Evolutionary conservation across 805 yeast genomes (phyloP).

Genomic region (Wilhelminamyces savonicus): DNA sequence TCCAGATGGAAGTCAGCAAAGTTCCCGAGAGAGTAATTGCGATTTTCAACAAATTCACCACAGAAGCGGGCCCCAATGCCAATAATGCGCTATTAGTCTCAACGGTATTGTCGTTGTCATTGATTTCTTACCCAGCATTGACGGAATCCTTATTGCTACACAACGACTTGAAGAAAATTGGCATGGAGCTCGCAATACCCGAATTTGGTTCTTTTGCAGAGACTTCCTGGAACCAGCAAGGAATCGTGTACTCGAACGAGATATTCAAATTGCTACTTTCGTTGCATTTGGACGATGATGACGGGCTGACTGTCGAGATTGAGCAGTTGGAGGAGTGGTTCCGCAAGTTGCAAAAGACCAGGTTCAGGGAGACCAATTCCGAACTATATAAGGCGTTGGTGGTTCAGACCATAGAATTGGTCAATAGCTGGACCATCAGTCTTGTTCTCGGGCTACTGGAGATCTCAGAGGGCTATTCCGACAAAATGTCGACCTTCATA

Average conservation of each 20-base stretch:
- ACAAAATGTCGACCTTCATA: conserved; percentile 22
- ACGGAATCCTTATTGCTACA: conserved; percentile 26
- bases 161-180: conserved; percentile 23
- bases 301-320: conserved; percentile 2
- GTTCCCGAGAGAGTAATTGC: too few species aligned
- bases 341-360: conserved; percentile 11
- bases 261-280: conserved; percentile 9
- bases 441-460: conserved; percentile 20
- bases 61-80: too few species aligned
- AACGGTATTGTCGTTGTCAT: conserved; percentile 24
- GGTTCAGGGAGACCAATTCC: conserved; percentile 20
- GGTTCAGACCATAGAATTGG: conserved; percentile 18
- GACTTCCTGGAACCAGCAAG: conserved; percentile 14
- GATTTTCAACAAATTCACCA: conserved; percentile 16
- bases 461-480: conserved; percentile 31
- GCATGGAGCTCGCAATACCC: too few species aligned
- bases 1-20: too few species aligned
- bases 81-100: conserved; percentile 15
- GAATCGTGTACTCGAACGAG: conserved; percentile 12
- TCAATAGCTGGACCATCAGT: conserved; percentile 21
- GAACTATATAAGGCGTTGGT: conserved; percentile 21
- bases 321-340: conserved; percentile 13
- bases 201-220: conserved; percentile 11
- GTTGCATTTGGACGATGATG: conserved; percentile 9
- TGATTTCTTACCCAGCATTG: conserved; percentile 25